phyloP scores from a whole-genome alignment of 2,329 filamentous ascomycete genomes.

The Diplodia corticola region DNA sequence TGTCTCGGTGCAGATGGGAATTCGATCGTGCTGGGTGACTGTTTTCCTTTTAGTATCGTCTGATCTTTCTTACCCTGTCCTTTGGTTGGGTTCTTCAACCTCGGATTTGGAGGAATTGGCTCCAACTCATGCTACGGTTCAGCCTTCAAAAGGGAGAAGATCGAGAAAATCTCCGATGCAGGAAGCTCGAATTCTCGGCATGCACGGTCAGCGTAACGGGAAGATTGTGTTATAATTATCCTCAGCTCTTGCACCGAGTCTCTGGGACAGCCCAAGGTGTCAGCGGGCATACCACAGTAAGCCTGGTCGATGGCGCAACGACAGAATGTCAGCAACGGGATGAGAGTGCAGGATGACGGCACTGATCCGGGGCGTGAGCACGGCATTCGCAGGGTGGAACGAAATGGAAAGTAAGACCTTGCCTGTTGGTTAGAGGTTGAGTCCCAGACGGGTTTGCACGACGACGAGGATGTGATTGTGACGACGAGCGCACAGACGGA shows the following conservation, averaged over 20 bases:
- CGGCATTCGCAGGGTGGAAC: not conserved
- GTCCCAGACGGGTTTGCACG: not conserved
- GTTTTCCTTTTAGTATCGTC: not conserved
- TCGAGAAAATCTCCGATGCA: not conserved
- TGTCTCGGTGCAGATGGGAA: not conserved
- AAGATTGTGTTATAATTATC: not conserved
- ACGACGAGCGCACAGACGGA: not conserved
- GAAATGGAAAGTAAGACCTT: not conserved
- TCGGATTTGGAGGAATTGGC: not conserved
- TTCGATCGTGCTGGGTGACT: not conserved
- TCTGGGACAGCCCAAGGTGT: not conserved
- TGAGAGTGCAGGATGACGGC: not conserved
- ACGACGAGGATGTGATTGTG: not conserved
- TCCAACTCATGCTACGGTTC: not conserved
- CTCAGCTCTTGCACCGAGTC: not conserved
- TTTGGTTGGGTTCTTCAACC: not conserved
- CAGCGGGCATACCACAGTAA: not conserved
- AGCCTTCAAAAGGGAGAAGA: not conserved
- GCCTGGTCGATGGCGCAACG: not conserved
- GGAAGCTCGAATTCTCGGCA: not conserved
- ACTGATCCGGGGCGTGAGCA: not conserved
- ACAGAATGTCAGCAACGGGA: not conserved
- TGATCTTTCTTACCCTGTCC: not conserved
- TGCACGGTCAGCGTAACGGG: not conserved
- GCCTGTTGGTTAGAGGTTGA: not conserved